Base-by-base conservation (phyloP, 2,329 filamentous ascomycete species). In the Trichoderma sp. region DNA sequence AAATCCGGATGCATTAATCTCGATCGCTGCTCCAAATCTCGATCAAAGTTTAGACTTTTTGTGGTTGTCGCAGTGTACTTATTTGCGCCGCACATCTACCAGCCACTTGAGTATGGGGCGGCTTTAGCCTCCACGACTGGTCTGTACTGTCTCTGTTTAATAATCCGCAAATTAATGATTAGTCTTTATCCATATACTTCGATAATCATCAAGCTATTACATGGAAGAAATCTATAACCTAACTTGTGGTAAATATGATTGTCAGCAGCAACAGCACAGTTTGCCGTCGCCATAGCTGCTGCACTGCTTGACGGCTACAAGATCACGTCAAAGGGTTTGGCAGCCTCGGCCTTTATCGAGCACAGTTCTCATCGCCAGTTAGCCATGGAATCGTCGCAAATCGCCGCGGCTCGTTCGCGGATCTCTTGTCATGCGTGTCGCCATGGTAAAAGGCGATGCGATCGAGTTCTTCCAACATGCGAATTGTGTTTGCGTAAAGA, bases 371-470 rank as follows among this genome's bases (percentile, higher is more conserved):
- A 16, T 31, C 11, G 10, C 27, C 3, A 49, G 6, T 31, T 3
- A 11, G n/a, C 19, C 10, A 21, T 11, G 16, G 5, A 7, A 61
- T 47, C 6, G 4, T 2, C 19, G 2, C 27, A 49, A 21, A 61
- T 47, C 37, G 16, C 19, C 13, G 24, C 27, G 27, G 29, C 58
- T 47, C 58, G 21, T 14, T 61, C 58, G 1, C 58, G 58, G 11
- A 40, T 29, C 27, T 27, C 58, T 31, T 61, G 58, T 1, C 37
- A 61, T 61, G 58, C 58, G 37, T 61, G 58, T 47, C 58, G 58
- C 37, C 58, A 40, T 21, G 58, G 58, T 19, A 61, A 61, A 31
- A 47, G 58, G 40, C 58, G 58, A 3, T 61, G 58, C 13, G 37
- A 61, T 49, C 40, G 37, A 31, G 40, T 24, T 16, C n/a, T 61